phyloP scores from a whole-genome alignment of 441 rosid genomes.

The Dalechampia spathulata region DNA sequence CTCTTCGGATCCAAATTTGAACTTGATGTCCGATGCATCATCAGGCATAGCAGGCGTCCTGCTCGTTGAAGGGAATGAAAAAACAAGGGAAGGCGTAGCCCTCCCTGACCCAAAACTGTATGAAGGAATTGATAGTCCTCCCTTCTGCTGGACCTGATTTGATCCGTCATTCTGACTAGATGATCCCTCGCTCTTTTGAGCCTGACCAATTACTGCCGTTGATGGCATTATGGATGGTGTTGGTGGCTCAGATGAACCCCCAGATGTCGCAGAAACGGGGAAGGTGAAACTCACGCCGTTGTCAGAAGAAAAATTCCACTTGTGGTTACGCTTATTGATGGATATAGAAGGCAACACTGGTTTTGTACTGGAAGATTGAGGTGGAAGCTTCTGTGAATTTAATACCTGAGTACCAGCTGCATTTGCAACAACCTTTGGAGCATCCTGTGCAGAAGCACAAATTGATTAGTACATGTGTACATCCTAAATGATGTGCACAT shows the following conservation, averaged over 20 bases:
- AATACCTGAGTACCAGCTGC: conserved; percentile 21
- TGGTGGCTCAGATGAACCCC: conserved; percentile 60
- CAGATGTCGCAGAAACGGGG: conserved; percentile 51
- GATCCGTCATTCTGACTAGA: conserved; percentile 19
- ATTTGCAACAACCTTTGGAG: conserved; percentile 21
- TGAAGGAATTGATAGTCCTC: conserved; percentile 39
- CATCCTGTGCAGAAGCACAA: conserved; percentile 28
- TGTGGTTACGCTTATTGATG: conserved; percentile 42
- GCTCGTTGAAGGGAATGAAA: conserved; percentile 68
- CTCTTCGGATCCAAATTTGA: conserved; percentile 58
- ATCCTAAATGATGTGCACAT: background rate
- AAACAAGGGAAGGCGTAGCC: conserved; percentile 38
- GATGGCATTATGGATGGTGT: conserved; percentile 70
- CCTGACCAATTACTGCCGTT: conserved; percentile 22
- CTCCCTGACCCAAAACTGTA: conserved; percentile 46
- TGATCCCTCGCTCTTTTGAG: conserved; percentile 29
- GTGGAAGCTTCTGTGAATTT: conserved; percentile 37
- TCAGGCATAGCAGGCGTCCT: conserved; percentile 23
- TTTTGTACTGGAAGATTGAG: conserved; percentile 42
- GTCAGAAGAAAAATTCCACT: conserved; percentile 45
- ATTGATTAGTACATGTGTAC: conserved; percentile 6
- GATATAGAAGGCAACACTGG: conserved; percentile 53
- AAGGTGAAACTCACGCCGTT: conserved; percentile 53
- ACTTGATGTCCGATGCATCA: conserved; percentile 42
- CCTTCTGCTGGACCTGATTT: conserved; percentile 22